Conservation (phyloP, 352 stramenopile genomes). For the Pythium aristosporum region DNA sequence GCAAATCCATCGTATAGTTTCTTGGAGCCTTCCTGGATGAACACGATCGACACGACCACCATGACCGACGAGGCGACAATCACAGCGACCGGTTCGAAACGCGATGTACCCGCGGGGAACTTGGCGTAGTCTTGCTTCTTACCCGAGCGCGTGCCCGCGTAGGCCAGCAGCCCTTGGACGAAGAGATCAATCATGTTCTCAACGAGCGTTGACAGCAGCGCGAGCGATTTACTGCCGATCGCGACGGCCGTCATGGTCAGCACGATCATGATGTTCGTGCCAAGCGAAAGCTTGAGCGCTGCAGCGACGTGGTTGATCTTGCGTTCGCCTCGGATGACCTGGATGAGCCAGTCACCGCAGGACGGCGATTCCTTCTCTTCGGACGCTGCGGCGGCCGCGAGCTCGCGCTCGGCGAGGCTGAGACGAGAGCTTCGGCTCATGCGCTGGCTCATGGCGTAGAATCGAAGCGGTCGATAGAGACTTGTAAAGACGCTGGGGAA, state of each 20-base stretch:
- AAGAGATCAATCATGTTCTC: slow-evolving; percentile 94
- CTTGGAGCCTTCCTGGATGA: slow-evolving; percentile 59
- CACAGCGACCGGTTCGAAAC: slow-evolving; percentile 92
- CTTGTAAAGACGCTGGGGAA: background rate
- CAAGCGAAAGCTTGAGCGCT: slow-evolving; percentile 54
- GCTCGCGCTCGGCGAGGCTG: slow-evolving; percentile 22
- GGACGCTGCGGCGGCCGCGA: background rate
- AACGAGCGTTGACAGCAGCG: slow-evolving; percentile 88
- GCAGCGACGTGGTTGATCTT: slow-evolving; percentile 54
- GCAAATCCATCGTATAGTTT: slow-evolving; percentile 46
- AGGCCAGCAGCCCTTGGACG: slow-evolving; percentile 87
- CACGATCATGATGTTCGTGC: slow-evolving; percentile 66
- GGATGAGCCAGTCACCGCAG: slow-evolving; percentile 22
- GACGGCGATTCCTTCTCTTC: background rate
- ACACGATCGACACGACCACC: slow-evolving; percentile 89
- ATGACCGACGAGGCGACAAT: slow-evolving; percentile 92
- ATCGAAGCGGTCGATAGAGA: background rate
- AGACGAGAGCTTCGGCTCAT: slow-evolving; percentile 24
- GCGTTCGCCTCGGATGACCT: slow-evolving; percentile 35
- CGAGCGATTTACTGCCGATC: slow-evolving; percentile 81
- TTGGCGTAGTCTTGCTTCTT: slow-evolving; percentile 84
- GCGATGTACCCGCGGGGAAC: slow-evolving; percentile 89
- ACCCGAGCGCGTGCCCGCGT: slow-evolving; percentile 78
- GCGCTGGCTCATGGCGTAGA: slow-evolving; percentile 14
- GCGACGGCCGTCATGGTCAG: slow-evolving; percentile 69